Base-by-base conservation (phyloP, 495 filamentous ascomycete species). In the Penicillium lagena region DNA sequence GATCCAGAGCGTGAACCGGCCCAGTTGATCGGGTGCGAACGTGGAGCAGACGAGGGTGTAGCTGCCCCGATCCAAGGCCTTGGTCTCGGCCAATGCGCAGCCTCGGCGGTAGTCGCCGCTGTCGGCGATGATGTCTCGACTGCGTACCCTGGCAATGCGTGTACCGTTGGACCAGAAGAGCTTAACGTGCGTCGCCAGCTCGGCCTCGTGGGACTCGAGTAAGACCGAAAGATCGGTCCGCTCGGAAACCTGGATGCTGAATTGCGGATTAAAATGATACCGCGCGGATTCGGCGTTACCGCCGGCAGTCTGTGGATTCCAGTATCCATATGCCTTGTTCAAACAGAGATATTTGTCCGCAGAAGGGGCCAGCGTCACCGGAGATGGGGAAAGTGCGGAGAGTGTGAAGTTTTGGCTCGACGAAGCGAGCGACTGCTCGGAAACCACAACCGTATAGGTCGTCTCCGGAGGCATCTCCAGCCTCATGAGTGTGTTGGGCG, bases 11-110 rank as follows among this genome's bases (percentile, higher is more conserved):
- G 72, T 79, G 64, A 94, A 97, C n/a, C 71, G 72, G 2, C 80
- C 89, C 2, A 78, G 63, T 56, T 90, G 85, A 28, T 80, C 80
- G 0, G 83, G 76, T 36, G 95, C 88, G 58, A 94, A 96, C 1
- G 93, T 95, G 7, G 85, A 90, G 52, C 81, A 85, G 9, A 97
- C 82, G 37, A 95, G 75, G 1, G 89, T 96, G 64, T 97, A 97
- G 0, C 71, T 74, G 3, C 91, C 91, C 2, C 71, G 62, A 22
- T 77, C 74, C 7, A 91, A 62, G 7, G 57, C 58, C 11, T 63
- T 58, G 10, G 78, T 60, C 42, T 85, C 78, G 4, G 83, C 82
- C 31, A 88, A 62, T 7, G 85, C 88, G 53, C 84, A 86, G 27
- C 85, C 86, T 9, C 82, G 82, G 29, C 82, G 79, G 66, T 98